Conservation (phyloP, 139 green algal species). For the Haematococcus lacustris region DNA sequence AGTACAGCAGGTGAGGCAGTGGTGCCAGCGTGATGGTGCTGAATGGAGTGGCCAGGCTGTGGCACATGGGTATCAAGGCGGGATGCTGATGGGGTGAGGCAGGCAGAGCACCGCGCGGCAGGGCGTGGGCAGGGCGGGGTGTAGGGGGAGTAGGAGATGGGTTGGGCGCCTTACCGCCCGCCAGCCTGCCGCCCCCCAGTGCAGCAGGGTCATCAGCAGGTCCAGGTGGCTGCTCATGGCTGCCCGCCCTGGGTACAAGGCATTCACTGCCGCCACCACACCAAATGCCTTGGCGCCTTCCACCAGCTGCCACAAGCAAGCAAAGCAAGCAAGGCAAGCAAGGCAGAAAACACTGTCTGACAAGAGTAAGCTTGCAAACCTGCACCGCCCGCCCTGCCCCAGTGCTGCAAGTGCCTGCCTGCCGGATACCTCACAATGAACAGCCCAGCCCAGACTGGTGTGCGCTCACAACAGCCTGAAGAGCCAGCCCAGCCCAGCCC, state of each 20-base stretch:
- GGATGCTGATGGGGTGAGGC: background rate
- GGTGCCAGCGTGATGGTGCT: too few species aligned
- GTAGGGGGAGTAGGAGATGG: background rate
- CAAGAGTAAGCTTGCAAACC: too few species aligned
- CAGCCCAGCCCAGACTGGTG: too few species aligned
- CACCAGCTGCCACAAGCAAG: background rate
- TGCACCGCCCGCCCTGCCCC: too few species aligned
- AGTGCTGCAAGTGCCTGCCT: background rate
- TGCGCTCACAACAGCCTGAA: too few species aligned
- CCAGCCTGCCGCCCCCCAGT: conserved; percentile 69
- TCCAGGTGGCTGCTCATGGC: conserved; percentile 70
- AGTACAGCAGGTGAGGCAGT: too few species aligned
- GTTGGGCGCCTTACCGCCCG: conserved; percentile 1
- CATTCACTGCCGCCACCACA: conserved; percentile 63
- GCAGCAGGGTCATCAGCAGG: conserved; percentile 88
- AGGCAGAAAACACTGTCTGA: background rate
- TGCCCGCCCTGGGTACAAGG: conserved; percentile 75
- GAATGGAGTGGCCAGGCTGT: too few species aligned
- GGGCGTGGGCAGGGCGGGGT: background rate
- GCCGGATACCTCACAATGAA: too few species aligned
- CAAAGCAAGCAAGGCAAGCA: background rate
- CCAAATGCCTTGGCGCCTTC: background rate
- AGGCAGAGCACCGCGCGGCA: background rate
- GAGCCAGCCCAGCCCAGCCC: too few species aligned
- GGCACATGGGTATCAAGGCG: too few species aligned